Base-by-base conservation (phyloP, 2,329 filamentous ascomycete species). In the Sporothrix sp. region DNA sequence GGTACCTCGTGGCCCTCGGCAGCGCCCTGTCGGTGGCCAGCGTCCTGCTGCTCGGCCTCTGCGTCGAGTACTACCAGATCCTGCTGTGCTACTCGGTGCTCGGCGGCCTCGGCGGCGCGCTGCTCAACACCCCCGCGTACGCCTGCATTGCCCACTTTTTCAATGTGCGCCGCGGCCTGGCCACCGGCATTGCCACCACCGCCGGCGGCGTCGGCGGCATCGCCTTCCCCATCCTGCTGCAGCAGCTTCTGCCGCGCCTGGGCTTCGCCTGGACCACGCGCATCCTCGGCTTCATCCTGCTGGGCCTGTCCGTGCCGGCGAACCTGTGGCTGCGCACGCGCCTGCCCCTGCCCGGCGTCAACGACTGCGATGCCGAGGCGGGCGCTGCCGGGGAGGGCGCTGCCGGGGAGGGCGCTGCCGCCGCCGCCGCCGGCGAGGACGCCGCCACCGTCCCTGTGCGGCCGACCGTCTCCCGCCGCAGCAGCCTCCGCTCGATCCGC, bases 101-200 rank as follows among this genome's bases (percentile, higher is more conserved):
- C 2, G 81, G 81, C 20, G 87, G 87, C 3, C 59, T 85, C 1
- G 85, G 85, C 11, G 84, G 83, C 2, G 85, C 84, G 0, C 71
- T 91, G 38, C 78, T 93, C 53, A 89, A 89, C 64, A 88, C 85
- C 0, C 86, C 87, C 0, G 79, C 85, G 0, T 76, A 93, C 56
- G 81, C 82, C 11, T 78, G 82, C 20, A 79, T 91, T 35, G 84
- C 84, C 0, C 87, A 94, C 62, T 94, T 80, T 69, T 95, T 95
- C 69, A 74, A 82, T 25, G 65, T 63, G n/a, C 81, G 79, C 20
- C 56, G 88, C 13, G 89, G 83, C 3, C 74, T 85, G 37, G 87
- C 87, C 7, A 91, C 84, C 0, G 88, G 88, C n/a, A 71, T 94
- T 37, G 86, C 87, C n/a, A 78, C 83, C 4, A 82, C 84, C 0